Evolutionary conservation across 169 alveolate genomes (phyloP).

Genomic region (Plasmodium blacklocki): DNA sequence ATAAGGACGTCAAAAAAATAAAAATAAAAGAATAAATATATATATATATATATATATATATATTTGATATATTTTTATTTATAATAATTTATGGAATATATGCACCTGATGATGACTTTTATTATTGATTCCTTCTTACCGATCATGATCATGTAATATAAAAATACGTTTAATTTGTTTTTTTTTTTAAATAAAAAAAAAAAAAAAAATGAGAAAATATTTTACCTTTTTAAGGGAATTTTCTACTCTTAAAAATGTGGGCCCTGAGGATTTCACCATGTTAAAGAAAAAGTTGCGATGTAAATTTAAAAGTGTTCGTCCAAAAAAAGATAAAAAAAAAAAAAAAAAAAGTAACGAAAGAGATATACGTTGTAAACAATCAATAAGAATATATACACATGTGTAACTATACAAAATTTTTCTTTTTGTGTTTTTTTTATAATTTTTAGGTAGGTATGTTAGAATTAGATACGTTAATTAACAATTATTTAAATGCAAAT

Average conservation of each 20-base stretch:
- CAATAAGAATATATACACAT: not conserved
- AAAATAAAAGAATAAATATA: no score
- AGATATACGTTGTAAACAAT: not conserved
- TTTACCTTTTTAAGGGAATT: conserved; percentile 26
- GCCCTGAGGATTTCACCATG: conserved; percentile 16
- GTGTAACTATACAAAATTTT: not conserved
- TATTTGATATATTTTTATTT: no score
- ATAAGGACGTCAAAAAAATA: not conserved
- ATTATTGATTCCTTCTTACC: no score
- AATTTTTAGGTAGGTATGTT: conserved; percentile 62
- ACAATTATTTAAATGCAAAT: conserved; percentile 43
- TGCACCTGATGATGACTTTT: no score
- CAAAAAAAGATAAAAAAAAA: conserved; percentile 1
- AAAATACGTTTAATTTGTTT: no score
- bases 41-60: no score
- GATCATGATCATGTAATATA: no score
- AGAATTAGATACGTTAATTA: conserved; percentile 56
- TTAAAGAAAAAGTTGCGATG: conserved; percentile 53
- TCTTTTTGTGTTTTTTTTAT: not conserved
- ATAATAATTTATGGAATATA: no score
- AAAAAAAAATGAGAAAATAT: conserved; percentile 6
- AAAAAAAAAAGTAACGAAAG: not conserved
- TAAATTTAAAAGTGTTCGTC: conserved; percentile 71
- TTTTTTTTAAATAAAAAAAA: not conserved
- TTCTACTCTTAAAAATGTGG: conserved; percentile 30